phyloP scores from a whole-genome alignment of 306 rosid genomes.

The Nissolia schottii region DNA sequence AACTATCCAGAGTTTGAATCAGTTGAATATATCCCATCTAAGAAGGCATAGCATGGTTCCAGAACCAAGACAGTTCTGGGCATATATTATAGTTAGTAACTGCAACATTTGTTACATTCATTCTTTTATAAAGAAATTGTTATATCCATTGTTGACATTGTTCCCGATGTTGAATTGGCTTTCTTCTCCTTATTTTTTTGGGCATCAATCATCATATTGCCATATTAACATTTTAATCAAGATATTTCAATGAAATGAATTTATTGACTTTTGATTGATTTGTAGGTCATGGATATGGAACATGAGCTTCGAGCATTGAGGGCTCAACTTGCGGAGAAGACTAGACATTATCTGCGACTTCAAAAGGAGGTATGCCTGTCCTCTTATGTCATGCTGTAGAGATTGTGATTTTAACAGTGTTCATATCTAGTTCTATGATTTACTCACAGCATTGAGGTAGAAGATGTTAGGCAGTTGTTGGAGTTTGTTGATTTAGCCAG shows the following conservation, averaged over 20 bases:
- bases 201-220: not conserved
- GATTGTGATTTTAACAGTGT: not conserved
- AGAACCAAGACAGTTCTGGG: not conserved
- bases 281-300: slow-evolving; percentile 99
- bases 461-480: not conserved
- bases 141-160: not conserved
- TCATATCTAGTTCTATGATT: not conserved
- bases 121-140: not conserved
- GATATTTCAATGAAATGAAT: slow-evolving; percentile 16
- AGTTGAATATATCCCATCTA: not conserved
- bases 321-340: slow-evolving; percentile 82
- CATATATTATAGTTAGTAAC: not conserved
- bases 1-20: not conserved
- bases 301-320: slow-evolving; percentile 92
- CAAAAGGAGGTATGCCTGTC: slow-evolving; percentile 73
- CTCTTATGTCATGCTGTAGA: slow-evolving; percentile 1
- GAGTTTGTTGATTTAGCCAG: not conserved
- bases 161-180: not conserved
- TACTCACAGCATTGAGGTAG: not conserved
- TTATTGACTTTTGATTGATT: slow-evolving; percentile 16
- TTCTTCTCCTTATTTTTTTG: not conserved
- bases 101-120: not conserved
- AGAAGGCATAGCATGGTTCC: not conserved
- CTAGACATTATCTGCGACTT: slow-evolving; percentile 73
- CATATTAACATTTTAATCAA: slow-evolving; percentile 5